These are phyloP conservation scores for Paracorniculantispora psalliotae DNA, from an alignment of 2,329 filamentous ascomycete species.

Conservation along the genomic window DNA sequence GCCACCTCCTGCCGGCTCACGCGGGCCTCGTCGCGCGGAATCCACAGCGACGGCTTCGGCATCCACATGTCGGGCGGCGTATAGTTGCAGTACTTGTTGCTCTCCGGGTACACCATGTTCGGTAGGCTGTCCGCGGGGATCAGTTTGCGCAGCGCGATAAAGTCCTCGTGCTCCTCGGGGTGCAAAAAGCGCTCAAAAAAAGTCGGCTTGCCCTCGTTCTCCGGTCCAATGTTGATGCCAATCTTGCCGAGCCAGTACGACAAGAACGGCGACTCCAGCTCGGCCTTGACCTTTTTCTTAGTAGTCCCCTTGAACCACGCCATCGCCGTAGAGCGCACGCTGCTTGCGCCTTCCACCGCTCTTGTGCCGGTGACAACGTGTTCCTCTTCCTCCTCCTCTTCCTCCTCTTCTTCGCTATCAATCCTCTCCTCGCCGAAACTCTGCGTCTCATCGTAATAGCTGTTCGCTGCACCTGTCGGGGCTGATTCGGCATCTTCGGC, in stretches of 20 bases:
- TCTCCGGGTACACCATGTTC: conserved; percentile 50
- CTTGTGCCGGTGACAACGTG: conserved; percentile 22
- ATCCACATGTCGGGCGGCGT: conserved; percentile 60
- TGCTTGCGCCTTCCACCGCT: conserved; percentile 34
- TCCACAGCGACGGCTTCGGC: conserved; percentile 71
- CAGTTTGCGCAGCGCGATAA: conserved; percentile 62
- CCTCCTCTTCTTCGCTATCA: conserved; percentile 23
- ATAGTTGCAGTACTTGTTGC: conserved; percentile 58
- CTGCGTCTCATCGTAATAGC: conserved; percentile 29
- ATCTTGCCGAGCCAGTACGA: conserved; percentile 24
- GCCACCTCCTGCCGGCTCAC: conserved; percentile 72
- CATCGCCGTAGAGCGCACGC: conserved; percentile 26
- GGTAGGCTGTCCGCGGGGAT: conserved; percentile 52
- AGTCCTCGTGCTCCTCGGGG: conserved; percentile 72
- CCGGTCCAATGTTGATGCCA: conserved; percentile 22
- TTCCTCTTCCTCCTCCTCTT: conserved; percentile 23
- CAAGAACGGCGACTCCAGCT: conserved; percentile 24
- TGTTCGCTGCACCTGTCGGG: conserved; percentile 25
- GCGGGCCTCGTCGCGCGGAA: conserved; percentile 69
- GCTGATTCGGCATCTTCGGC: conserved; percentile 21
- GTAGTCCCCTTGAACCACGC: conserved; percentile 34
- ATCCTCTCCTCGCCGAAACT: conserved; percentile 13
- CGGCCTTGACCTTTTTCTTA: conserved; percentile 27
- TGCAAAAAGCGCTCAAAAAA: conserved; percentile 66
- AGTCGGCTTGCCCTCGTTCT: conserved; percentile 34